These are phyloP conservation scores for Metschnikowia lachancei DNA, from an alignment of 805 yeast species.

Conservation along the genomic window DNA sequence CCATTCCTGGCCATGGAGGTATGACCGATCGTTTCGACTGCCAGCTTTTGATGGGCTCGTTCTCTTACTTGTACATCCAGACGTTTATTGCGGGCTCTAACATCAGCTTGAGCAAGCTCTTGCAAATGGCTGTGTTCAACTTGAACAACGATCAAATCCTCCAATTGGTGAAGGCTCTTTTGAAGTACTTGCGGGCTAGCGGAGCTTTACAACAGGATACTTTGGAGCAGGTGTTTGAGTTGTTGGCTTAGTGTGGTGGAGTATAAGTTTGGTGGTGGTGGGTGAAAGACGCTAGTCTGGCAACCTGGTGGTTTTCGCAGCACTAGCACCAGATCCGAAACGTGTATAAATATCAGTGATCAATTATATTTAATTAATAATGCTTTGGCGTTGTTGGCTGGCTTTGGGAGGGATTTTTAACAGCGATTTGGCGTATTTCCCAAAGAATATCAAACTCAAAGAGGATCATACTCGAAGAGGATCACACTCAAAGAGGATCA, in stretches of 20 bases:
- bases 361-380: too few species aligned
- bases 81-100: constrained; percentile 78
- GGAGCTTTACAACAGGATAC: constrained; percentile 30
- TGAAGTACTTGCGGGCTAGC: constrained; percentile 47
- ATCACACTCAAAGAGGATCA: too few species aligned
- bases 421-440: too few species aligned
- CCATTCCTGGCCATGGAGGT: constrained; percentile 99
- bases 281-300: too few species aligned
- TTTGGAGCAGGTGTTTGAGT: constrained; percentile 27
- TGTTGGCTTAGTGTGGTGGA: constrained; percentile 26
- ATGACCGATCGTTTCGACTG: constrained; percentile 97
- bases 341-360: too few species aligned
- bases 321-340: too few species aligned
- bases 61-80: constrained; percentile 87
- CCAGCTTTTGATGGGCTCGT: constrained; percentile 96
- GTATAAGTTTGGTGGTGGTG: too few species aligned
- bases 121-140: constrained; percentile 74
- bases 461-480: too few species aligned
- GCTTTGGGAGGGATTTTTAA: too few species aligned
- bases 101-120: constrained; percentile 66
- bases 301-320: too few species aligned
- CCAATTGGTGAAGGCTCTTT: constrained; percentile 57
- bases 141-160: constrained; percentile 63
- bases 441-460: too few species aligned
- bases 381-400: too few species aligned